Base-by-base conservation (phyloP, 2,329 filamentous ascomycete genomes). In the Pseudocercospora crystallina region DNA sequence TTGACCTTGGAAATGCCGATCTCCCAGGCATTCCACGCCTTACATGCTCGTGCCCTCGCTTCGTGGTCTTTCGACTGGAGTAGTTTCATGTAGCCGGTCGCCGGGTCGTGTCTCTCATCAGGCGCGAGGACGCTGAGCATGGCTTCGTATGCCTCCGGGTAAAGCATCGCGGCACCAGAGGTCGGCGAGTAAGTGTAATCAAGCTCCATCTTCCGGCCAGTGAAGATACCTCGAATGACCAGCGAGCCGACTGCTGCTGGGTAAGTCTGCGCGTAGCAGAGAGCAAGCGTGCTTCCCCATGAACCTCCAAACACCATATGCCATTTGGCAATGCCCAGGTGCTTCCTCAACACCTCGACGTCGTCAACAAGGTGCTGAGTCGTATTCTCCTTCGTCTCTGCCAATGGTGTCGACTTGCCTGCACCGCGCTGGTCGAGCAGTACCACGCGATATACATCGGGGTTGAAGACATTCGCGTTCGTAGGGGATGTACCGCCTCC, bases 401-500 rank as follows among this genome's bases (percentile, higher is more conserved):
- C 56, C 2, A 31, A 13, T 2, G 56, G 56, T 15, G 33, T 50
- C 5, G 71, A 73, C 20, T 63, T 61, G 3, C 71, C 71, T 2
- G 69, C 67, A 12, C 69, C 70, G 11, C 71, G 69, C 45, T 73
- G 73, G 53, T 74, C 71, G 3, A 73, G 70, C 2, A 63, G 66
- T 9, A 75, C 60, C 9, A 74, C 64, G 11, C 66, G 65, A 53
- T 74, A 73, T 20, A 72, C 69, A 14, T 67, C 64, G 29, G 56
- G 56, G 35, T 56, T 34, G 44, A 58, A 56, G 50, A 56, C 56
- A 26, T 20, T 17, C 32, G 56, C 43, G 34, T 50, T 58, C 10
- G 15, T 17, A 9, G n/a, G 26, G 5, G 53, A 42, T 1, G 56
- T 58, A 5, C 35, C n/a, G 26, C 47, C 53, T 11, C 56, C 56